Evolutionary conservation across 371 early-diverging fungal species (phyloP).

Genomic region (Circinella minor): DNA sequence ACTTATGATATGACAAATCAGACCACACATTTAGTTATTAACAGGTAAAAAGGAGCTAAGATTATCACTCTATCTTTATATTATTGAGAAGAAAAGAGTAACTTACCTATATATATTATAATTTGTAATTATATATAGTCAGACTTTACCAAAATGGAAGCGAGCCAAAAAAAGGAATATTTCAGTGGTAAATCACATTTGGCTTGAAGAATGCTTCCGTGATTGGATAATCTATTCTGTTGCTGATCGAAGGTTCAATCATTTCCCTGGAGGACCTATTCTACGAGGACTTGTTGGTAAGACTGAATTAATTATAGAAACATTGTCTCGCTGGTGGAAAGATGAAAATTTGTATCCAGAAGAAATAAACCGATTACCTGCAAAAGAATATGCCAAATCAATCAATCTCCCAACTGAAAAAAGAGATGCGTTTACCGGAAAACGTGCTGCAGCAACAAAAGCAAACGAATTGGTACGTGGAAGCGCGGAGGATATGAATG

Average conservation of each 20-base stretch:
- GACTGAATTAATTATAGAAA: slow-evolving; percentile 19
- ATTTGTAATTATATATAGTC: slow-evolving; percentile 22
- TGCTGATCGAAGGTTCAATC: slow-evolving; percentile 57
- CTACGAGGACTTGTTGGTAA: slow-evolving; percentile 35
- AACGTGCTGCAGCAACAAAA: slow-evolving; percentile 32
- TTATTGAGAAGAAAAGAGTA: neutral
- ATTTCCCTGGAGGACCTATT: slow-evolving; percentile 47
- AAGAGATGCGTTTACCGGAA: neutral
- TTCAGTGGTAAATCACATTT: slow-evolving; percentile 82
- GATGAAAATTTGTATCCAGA: slow-evolving; percentile 15
- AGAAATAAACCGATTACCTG: neutral
- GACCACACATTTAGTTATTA: slow-evolving; percentile 69
- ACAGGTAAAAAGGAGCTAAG: slow-evolving; percentile 41
- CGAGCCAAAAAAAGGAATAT: slow-evolving; percentile 66
- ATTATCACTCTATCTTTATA: neutral
- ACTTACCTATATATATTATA: neutral
- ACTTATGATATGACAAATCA: slow-evolving; percentile 55
- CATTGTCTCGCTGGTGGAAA: slow-evolving; percentile 31
- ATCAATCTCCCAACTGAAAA: too few species aligned
- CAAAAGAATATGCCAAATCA: too few species aligned
- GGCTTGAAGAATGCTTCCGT: slow-evolving; percentile 83
- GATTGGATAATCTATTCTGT: slow-evolving; percentile 59
- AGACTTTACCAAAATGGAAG: slow-evolving; percentile 68
- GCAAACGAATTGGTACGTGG: slow-evolving; percentile 33
- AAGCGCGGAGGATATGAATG: slow-evolving; percentile 58